Percentiles rank a stretch among this genome's conserved stretches.
Conservation (phyloP, 2,329 filamentous ascomycete genomes). For the Alternaria triticina region DNA sequence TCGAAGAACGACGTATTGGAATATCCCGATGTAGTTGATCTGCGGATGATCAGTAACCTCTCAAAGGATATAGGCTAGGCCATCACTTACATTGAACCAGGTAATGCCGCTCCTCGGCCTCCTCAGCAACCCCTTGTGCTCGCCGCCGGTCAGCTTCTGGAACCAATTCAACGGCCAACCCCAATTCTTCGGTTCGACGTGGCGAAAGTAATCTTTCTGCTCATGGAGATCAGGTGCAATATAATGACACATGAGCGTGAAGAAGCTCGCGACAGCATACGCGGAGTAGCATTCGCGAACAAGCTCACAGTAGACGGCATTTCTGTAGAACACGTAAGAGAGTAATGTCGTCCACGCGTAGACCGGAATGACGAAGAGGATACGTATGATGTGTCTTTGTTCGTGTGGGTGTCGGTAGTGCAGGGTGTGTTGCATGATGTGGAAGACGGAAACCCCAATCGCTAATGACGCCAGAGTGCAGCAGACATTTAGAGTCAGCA, state of each 20-base stretch:
- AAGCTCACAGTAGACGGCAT: slow-evolving; percentile 81
- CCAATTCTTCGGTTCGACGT: slow-evolving; percentile 73
- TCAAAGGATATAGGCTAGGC: not conserved
- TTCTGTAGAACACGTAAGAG: slow-evolving; percentile 74
- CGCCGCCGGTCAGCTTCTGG: slow-evolving; percentile 72
- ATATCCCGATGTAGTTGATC: slow-evolving; percentile 80
- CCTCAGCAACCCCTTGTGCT: slow-evolving; percentile 70
- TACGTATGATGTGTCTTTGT: slow-evolving; percentile 78
- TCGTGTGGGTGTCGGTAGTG: slow-evolving; percentile 67
- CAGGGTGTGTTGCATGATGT: slow-evolving; percentile 64
- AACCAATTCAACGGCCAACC: slow-evolving; percentile 75
- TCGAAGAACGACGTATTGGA: slow-evolving; percentile 85
- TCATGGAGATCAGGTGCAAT: slow-evolving; percentile 76
- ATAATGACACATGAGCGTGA: slow-evolving; percentile 81
- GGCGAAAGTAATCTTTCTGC: slow-evolving; percentile 82
- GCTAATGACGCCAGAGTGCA: slow-evolving; percentile 61
- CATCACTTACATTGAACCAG: slow-evolving; percentile 75
- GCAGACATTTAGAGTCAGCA: slow-evolving; percentile 61
- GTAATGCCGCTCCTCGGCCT: slow-evolving; percentile 82
- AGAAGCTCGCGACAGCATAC: slow-evolving; percentile 87
- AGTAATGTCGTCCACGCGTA: slow-evolving; percentile 78
- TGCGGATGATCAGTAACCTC: slow-evolving; percentile 36
- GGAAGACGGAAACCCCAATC: slow-evolving; percentile 57
- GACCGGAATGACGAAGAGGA: slow-evolving; percentile 85
- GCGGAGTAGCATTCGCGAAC: slow-evolving; percentile 87